These are phyloP conservation scores for Ophiocordyceps camponoti-floridani DNA, from an alignment of 2,329 filamentous ascomycete species.

Conservation along the genomic window DNA sequence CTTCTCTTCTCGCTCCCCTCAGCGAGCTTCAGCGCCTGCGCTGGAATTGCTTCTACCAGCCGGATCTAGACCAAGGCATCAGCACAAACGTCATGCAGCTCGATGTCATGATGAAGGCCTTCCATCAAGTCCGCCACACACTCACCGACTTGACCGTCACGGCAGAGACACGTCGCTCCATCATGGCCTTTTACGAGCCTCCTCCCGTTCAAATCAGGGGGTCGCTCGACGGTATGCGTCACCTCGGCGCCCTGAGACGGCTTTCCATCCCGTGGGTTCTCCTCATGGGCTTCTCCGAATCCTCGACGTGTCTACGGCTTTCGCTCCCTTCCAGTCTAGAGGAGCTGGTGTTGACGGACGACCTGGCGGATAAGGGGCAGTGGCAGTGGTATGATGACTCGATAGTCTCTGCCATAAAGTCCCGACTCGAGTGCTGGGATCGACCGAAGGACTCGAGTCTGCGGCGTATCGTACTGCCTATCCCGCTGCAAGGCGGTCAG, in stretches of 20 bases:
- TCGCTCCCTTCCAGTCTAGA: not conserved
- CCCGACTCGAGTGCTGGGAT: not conserved
- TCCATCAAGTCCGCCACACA: not conserved
- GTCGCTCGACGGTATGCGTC: not conserved
- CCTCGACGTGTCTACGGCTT: not conserved
- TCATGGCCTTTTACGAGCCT: not conserved
- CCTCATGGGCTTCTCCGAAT: conserved; percentile 1
- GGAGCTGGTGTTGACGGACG: not conserved
- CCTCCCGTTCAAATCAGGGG: not conserved
- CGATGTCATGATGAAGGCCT: not conserved
- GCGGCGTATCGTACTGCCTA: not conserved
- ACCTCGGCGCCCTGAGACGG: not conserved
- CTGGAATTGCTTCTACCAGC: not conserved
- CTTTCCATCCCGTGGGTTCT: not conserved
- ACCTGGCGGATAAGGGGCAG: not conserved
- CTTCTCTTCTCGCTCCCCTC: not conserved
- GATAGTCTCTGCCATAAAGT: not conserved
- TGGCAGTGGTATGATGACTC: not conserved
- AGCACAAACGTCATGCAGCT: not conserved
- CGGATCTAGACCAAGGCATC: not conserved
- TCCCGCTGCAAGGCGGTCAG: not conserved
- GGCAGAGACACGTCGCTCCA: not conserved
- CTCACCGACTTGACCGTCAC: not conserved
- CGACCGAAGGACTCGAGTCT: not conserved
- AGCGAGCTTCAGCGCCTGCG: not conserved